Evolutionary conservation across 2,329 filamentous ascomycete genomes (phyloP).

Genomic region (Cytospora piceae): DNA sequence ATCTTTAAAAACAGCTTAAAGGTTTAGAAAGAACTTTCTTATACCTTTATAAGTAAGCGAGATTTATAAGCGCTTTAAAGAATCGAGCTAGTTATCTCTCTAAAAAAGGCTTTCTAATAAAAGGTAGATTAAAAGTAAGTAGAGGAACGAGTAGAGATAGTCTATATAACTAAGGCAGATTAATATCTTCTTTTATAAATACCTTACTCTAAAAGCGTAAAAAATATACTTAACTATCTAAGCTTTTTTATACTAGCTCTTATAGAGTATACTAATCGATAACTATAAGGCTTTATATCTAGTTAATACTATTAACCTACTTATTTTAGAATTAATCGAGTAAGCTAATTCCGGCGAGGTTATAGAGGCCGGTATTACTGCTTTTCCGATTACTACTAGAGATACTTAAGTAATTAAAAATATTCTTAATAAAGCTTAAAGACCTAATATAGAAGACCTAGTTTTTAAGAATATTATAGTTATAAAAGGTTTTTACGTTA

Average conservation of each 20-base stretch:
- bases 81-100: too few species aligned
- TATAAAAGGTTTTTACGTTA: too few species aligned
- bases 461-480: too few species aligned
- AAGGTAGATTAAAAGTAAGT: too few species aligned
- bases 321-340: background rate
- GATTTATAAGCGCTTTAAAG: too few species aligned
- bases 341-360: background rate
- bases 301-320: background rate
- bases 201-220: background rate
- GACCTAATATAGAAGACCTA: background rate
- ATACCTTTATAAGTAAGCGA: too few species aligned
- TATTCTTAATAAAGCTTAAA: background rate
- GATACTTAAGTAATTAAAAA: background rate
- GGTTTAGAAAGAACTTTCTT: too few species aligned
- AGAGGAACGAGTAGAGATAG: too few species aligned
- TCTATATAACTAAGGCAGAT: too few species aligned
- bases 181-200: background rate
- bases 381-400: background rate
- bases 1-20: background rate
- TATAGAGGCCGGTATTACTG: background rate
- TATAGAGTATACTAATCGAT: background rate
- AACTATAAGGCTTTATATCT: background rate
- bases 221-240: background rate
- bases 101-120: too few species aligned
- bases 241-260: too few species aligned